These are phyloP conservation scores for Cladophialophora psammophila DNA, from an alignment of 2,329 filamentous ascomycete species.

Conservation along the genomic window DNA sequence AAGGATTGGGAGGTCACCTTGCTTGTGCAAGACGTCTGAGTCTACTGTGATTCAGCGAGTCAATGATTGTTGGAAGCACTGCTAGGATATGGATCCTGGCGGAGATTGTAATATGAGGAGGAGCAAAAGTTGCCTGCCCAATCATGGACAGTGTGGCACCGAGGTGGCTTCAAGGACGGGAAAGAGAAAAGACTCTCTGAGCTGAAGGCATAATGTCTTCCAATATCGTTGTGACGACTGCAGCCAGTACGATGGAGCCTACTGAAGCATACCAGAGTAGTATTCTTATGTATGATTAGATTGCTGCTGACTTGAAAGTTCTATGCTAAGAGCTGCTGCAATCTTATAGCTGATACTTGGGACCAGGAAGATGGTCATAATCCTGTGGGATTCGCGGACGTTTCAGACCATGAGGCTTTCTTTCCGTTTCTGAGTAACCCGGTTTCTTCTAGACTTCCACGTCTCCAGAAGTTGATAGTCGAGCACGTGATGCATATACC, in stretches of 20 bases:
- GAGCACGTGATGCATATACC: background rate
- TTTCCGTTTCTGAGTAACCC: background rate
- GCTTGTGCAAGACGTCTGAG: background rate
- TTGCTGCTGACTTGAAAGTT: background rate
- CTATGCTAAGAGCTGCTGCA: background rate
- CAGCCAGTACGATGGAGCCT: background rate
- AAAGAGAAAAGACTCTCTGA: background rate
- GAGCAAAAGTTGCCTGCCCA: background rate
- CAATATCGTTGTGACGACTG: background rate
- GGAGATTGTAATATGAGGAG: background rate
- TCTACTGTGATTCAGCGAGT: background rate
- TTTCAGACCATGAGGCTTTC: background rate
- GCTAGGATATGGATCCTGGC: background rate
- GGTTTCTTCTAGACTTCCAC: background rate
- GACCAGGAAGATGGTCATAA: background rate
- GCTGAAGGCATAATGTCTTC: background rate
- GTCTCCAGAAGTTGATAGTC: background rate
- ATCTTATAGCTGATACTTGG: constrained; percentile 11
- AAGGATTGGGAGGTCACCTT: background rate
- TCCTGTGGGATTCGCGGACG: background rate
- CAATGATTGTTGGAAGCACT: background rate
- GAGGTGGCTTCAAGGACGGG: background rate
- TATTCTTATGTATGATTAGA: background rate
- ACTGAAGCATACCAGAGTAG: background rate
- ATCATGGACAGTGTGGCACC: background rate